These are phyloP conservation scores for Magnaporthiopsis poae DNA, from an alignment of 2,329 filamentous ascomycete species.

Conservation along the genomic window DNA sequence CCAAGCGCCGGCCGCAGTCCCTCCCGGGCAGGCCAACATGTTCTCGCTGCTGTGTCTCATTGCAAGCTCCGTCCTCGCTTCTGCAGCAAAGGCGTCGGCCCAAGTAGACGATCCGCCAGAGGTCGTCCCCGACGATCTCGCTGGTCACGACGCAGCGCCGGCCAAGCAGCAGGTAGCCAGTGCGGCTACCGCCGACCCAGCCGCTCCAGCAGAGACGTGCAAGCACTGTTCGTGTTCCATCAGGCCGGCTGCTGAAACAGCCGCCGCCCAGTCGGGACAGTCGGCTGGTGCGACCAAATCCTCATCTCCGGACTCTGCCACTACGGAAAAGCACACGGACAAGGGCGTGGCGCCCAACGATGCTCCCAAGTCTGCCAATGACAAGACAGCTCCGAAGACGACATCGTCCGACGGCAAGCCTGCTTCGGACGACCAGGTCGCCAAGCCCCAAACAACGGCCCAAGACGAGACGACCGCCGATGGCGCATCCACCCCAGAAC, in stretches of 20 bases:
- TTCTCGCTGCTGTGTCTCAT: conserved; percentile 2
- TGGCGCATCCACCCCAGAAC: background rate
- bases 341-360: background rate
- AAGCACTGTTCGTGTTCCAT: background rate
- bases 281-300: background rate
- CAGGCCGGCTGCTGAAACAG: background rate
- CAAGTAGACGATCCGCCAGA: background rate
- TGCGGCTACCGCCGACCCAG: background rate
- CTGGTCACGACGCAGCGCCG: no score
- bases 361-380: background rate
- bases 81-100: background rate
- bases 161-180: background rate
- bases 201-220: background rate
- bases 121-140: conserved; percentile 1
- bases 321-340: background rate
- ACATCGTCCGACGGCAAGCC: background rate
- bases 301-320: no score
- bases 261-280: background rate
- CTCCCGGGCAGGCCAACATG: background rate
- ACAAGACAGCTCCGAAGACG: background rate
- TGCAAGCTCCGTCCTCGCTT: conserved; percentile 1
- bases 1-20: no score
- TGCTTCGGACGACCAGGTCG: background rate
- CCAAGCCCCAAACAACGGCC: background rate
- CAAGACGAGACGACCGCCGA: background rate